These are phyloP conservation scores for Spathaspora arborariae DNA, from an alignment of 805 yeast species.

Conservation along the genomic window DNA sequence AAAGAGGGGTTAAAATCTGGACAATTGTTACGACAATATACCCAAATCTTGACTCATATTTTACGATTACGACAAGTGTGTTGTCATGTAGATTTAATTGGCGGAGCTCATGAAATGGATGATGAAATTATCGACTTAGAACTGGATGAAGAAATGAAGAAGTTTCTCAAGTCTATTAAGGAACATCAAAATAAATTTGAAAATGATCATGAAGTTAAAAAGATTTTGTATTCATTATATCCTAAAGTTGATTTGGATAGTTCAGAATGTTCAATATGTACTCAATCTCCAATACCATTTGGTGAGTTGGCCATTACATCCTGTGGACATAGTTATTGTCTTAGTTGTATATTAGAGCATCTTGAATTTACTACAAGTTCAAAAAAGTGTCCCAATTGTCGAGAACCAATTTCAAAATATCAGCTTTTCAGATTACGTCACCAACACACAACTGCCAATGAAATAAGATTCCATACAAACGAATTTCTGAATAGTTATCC, in stretches of 20 bases:
- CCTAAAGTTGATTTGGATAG: constrained; percentile 31
- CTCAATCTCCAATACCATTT: constrained; percentile 56
- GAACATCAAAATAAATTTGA: constrained; percentile 11
- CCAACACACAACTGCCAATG: constrained; percentile 20
- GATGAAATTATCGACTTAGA: constrained; percentile 27
- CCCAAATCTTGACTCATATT: constrained; percentile 78
- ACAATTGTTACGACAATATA: constrained; percentile 64
- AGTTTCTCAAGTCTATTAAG: constrained; percentile 9
- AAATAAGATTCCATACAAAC: constrained; percentile 26
- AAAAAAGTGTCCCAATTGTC: constrained; percentile 73
- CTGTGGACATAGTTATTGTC: constrained; percentile 81
- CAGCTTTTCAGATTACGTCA: constrained; percentile 43
- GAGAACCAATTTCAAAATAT: constrained; percentile 49
- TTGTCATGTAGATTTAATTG: constrained; percentile 72
- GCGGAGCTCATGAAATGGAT: constrained; percentile 48
- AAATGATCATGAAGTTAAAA: constrained; percentile 19
- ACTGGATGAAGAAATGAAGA: constrained; percentile 9
- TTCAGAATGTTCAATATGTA: constrained; percentile 83
- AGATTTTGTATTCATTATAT: constrained; percentile 26
- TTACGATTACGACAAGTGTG: constrained; percentile 83
- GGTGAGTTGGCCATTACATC: constrained; percentile 58
- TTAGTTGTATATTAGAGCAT: constrained; percentile 69
- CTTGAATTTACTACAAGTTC: constrained; percentile 59
- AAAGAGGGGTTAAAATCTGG: constrained; percentile 60
- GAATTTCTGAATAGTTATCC: constrained; percentile 11